Conservation (phyloP, 331 rosid species). For the Pyracantha coccinea region DNA sequence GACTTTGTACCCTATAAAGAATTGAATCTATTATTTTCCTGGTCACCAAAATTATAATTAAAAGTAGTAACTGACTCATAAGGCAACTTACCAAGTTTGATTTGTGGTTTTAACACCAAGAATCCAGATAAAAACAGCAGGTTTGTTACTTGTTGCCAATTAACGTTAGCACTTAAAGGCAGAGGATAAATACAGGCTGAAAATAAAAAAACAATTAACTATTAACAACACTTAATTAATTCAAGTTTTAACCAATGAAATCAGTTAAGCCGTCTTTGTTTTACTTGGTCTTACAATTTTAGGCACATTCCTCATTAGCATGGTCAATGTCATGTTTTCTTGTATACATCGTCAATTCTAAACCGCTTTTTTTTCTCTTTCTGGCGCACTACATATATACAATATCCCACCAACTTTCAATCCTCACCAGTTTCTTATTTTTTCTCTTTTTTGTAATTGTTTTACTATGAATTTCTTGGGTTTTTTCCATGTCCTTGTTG, state of each 20-base stretch:
- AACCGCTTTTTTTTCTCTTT: background rate
- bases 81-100: background rate
- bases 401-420: background rate
- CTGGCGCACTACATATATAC: background rate
- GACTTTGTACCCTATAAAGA: background rate
- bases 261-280: background rate
- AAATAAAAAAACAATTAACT: background rate
- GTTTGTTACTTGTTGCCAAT: background rate
- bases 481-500: constrained; percentile 8
- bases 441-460: background rate
- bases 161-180: background rate
- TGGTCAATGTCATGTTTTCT: background rate
- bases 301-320: background rate
- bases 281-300: background rate
- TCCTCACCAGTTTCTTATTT: background rate
- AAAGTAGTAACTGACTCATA: background rate
- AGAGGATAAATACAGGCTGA: constrained; percentile 4
- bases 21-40: background rate
- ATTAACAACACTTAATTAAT: background rate
- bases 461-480: background rate
- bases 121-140: constrained; percentile 10
- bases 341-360: constrained; percentile 1
- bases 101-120: background rate
- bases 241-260: background rate
- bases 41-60: background rate